phyloP scores from a whole-genome alignment of 2,329 filamentous ascomycete species.

The Sclerotinia nivalis region DNA sequence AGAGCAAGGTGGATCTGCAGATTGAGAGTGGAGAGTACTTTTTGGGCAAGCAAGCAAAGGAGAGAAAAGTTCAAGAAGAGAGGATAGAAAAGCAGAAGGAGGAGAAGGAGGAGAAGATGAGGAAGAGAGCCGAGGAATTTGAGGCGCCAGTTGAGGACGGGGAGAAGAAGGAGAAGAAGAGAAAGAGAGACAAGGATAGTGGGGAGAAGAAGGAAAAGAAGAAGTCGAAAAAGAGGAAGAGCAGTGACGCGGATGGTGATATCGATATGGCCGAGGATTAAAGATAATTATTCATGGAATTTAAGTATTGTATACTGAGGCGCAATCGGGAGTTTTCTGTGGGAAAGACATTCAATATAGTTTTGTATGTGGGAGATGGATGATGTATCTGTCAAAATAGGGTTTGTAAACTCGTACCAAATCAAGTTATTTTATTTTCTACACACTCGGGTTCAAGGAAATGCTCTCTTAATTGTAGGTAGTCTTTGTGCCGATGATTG shows the following conservation, averaged over 20 bases:
- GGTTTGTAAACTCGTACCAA: background rate
- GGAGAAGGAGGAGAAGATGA: slow-evolving; percentile 86
- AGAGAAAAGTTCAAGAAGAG: slow-evolving; percentile 76
- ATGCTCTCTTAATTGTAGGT: background rate
- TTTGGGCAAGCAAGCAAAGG: slow-evolving; percentile 87
- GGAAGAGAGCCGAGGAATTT: slow-evolving; percentile 82
- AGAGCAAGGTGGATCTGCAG: slow-evolving; percentile 98
- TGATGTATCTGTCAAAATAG: background rate
- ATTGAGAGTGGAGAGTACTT: slow-evolving; percentile 99
- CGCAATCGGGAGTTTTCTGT: slow-evolving; percentile 20
- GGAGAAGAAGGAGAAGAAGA: slow-evolving; percentile 54
- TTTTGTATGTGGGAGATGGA: slow-evolving; percentile 13
- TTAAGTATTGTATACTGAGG: slow-evolving; percentile 6
- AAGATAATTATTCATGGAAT: slow-evolving; percentile 4
- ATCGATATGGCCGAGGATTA: slow-evolving; percentile 23
- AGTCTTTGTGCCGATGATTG: background rate
- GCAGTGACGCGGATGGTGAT: slow-evolving; percentile 24
- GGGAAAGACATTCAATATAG: slow-evolving; percentile 17
- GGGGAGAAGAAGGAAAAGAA: slow-evolving; percentile 36
- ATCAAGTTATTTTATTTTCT: slow-evolving; percentile 16
- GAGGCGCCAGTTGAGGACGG: slow-evolving; percentile 78
- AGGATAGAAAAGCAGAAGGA: slow-evolving; percentile 80
- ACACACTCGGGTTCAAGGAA: background rate
- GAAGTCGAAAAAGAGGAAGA: slow-evolving; percentile 27
- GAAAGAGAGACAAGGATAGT: slow-evolving; percentile 35